Conservation (phyloP, 1,139 yeast genomes). For the Taphrina pruni region DNA sequence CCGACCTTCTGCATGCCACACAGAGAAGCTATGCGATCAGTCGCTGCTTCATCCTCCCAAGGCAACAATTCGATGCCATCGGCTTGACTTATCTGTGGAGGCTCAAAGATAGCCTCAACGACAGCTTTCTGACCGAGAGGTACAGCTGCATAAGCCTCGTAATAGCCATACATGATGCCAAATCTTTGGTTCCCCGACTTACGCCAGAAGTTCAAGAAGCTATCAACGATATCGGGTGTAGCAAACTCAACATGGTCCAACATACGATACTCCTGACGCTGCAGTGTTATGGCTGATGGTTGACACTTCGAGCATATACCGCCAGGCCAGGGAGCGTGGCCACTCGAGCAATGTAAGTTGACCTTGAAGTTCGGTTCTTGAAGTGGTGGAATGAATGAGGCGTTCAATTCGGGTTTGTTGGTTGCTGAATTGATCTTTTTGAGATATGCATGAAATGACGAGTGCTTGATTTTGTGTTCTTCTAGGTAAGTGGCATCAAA, state of each 20-base stretch:
- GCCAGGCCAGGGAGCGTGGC: conserved; percentile 91
- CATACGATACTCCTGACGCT: conserved; percentile 89
- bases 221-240: conserved; percentile 71
- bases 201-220: conserved; percentile 92
- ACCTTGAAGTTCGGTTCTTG: conserved; percentile 73
- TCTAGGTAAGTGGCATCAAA: conserved; percentile 82
- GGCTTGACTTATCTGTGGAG: conserved; percentile 82
- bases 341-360: conserved; percentile 68
- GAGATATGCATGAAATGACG: conserved; percentile 82
- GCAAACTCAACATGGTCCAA: conserved; percentile 96
- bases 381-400: conserved; percentile 81
- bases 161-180: conserved; percentile 83
- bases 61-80: conserved; percentile 78
- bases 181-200: conserved; percentile 82
- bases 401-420: conserved; percentile 49
- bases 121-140: conserved; percentile 94
- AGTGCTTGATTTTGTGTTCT: conserved; percentile 81
- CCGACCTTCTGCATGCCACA: conserved; percentile 81
- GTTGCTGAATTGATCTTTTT: conserved; percentile 68
- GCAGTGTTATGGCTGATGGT: conserved; percentile 91
- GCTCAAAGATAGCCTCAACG: conserved; percentile 92
- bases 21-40: conserved; percentile 62
- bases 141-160: conserved; percentile 75
- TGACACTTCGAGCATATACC: conserved; percentile 98
- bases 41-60: conserved; percentile 64